Evolutionary conservation across 2,329 filamentous ascomycete species (phyloP).

Genomic region (Aspergillus alliaceus): DNA sequence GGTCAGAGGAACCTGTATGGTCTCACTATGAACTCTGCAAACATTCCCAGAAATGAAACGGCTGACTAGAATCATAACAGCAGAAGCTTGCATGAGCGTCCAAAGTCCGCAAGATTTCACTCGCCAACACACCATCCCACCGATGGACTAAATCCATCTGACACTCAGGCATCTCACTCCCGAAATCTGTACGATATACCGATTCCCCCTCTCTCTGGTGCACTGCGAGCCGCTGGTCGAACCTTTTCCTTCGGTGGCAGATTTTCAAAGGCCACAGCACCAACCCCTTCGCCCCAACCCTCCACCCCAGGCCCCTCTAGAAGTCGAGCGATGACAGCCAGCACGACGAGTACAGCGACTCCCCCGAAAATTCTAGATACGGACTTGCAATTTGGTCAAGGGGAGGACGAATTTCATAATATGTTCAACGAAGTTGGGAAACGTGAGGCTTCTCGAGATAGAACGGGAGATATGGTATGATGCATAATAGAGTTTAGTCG

Average conservation of each 20-base stretch:
- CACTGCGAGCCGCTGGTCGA: conserved; percentile 48
- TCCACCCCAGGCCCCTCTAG: conserved; percentile 30
- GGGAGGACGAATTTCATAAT: conserved; percentile 50
- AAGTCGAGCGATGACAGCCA: conserved; percentile 52
- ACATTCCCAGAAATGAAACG: neutral
- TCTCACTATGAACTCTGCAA: conserved; percentile 9
- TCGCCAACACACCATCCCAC: conserved; percentile 58
- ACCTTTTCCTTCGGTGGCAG: conserved; percentile 56
- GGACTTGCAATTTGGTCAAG: conserved; percentile 40
- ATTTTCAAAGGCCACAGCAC: conserved; percentile 32
- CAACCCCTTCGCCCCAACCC: conserved; percentile 21
- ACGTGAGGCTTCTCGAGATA: conserved; percentile 27
- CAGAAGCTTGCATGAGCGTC: conserved; percentile 45
- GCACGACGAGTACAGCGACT: conserved; percentile 52
- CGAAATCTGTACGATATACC: conserved; percentile 44
- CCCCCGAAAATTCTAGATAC: conserved; percentile 53
- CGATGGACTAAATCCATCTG: conserved; percentile 44
- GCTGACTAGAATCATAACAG: conserved; percentile 44
- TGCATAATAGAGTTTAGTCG: neutral
- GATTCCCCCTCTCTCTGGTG: conserved; percentile 42
- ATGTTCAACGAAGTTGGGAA: conserved; percentile 53
- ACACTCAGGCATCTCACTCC: conserved; percentile 36
- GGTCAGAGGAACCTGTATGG: conserved; percentile 40
- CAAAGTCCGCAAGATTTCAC: conserved; percentile 53
- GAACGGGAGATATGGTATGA: conserved; percentile 23